Base-by-base conservation (phyloP, 2,329 filamentous ascomycete species). In the Cordyceps militaris region DNA sequence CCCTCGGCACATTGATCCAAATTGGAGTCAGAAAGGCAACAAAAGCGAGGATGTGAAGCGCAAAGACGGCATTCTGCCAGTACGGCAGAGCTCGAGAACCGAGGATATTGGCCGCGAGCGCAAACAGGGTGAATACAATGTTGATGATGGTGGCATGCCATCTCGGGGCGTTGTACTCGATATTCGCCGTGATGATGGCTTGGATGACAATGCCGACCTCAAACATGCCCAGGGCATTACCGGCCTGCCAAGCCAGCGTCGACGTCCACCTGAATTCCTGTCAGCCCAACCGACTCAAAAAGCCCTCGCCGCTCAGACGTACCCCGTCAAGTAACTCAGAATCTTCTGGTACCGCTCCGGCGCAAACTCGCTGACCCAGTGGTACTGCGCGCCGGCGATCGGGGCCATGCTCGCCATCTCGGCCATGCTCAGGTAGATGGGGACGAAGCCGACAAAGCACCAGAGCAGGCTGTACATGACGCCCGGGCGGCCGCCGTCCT, bases 361-460 rank as follows among this genome's bases (percentile, higher is more conserved):
- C 9, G 60, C 56, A 55, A 61, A 61, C 38, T 61, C 60, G 43
- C 55, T 56, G 9, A 61, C 60, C 63, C 62, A 64, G 52, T 64
- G 62, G 28, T 64, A 64, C 47, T 64, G 63, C 3, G 63, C 62
- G 9, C 63, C 63, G 14, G 63, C 63, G 38, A 64, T 64, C 13
- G 63, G 63, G 1, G 61, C 61, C n/a, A 64, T 64, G 34, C 62
- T 60, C 9, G 63, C 58, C n/a, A 64, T 62, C 40, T 64, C 63
- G 1, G 63, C 63, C 63, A 64, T 64, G 40, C 60, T 61, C 13
- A 61, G 52, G 40, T 58, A 56, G 1, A 60, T 49, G n/a, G 60
- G 60, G 14, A 47, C 14, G 34, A 53, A 60, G 48, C 60, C 55
- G 8, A 60, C 8, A 26, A 55, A 55, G 36, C 44, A 43, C 57